A percentile compares a stretch with the other conserved stretches of the same genome.
phyloP scores from a whole-genome alignment of 225 moss, liverwort and hornwort genomes.

The Rhytidiadelphus loreus region DNA sequence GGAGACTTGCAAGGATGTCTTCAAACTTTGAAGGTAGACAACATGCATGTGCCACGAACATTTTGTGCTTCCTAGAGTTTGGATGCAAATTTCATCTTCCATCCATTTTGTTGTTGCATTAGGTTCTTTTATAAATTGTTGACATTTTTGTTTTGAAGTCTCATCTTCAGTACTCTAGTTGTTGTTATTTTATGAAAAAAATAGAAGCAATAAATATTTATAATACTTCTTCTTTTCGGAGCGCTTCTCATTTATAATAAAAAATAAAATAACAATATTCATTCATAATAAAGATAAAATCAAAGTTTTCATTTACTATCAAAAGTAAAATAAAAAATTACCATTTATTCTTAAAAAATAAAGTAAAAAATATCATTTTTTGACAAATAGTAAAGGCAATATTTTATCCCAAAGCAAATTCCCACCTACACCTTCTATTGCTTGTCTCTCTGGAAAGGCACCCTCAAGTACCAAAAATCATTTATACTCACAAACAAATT shows the following conservation, averaged over 20 bases:
- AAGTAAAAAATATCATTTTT: neutral
- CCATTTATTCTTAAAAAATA: neutral
- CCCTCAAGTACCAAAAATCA: neutral
- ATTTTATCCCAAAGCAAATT: neutral
- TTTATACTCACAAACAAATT: neutral
- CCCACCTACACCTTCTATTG: fast-evolving
- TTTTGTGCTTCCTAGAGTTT: neutral
- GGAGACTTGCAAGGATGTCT: neutral
- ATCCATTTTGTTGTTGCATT: neutral
- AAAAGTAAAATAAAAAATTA: neutral
- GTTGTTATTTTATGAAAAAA: too few relatives aligned
- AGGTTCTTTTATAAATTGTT: neutral
- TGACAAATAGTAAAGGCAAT: neutral
- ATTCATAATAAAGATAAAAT: neutral
- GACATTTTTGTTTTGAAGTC: neutral
- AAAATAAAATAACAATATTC: neutral
- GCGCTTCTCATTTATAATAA: neutral
- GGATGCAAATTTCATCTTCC: too few relatives aligned
- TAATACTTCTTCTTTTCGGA: neutral
- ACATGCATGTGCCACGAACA: fast-evolving
- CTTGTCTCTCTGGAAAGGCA: neutral
- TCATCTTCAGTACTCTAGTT: neutral
- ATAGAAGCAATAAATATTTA: neutral
- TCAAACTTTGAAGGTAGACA: neutral
- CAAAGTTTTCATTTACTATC: neutral